Percentiles rank a stretch among this genome's conserved stretches.
Evolutionary conservation across 192 early-diverging fungal species (phyloP).

Genomic region (Phycomyces blakesleeanus): DNA sequence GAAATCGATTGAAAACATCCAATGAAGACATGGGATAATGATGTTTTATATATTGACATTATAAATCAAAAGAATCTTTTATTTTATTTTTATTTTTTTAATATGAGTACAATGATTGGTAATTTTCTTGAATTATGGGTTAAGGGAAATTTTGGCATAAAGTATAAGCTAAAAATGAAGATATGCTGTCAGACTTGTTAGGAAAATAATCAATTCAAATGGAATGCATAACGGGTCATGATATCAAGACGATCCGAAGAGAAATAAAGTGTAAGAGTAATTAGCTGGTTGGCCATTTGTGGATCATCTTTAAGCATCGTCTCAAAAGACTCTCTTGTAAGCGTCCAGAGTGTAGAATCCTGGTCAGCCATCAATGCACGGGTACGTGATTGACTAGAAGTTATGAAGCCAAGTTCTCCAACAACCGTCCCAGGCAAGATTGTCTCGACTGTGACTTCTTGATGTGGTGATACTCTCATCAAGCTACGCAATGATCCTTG

Average conservation of each 20-base stretch:
- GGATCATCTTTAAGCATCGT: constrained; percentile 68
- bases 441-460: constrained; percentile 58
- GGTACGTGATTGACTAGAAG: constrained; percentile 31
- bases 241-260: constrained; percentile 54
- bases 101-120: too few species aligned
- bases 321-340: constrained; percentile 63
- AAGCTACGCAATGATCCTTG: constrained; percentile 57
- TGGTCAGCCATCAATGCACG: constrained; percentile 59
- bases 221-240: constrained; percentile 40
- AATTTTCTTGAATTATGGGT: too few species aligned
- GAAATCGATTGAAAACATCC: too few species aligned
- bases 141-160: too few species aligned
- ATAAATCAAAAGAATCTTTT: too few species aligned
- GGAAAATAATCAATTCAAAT: constrained; percentile 21
- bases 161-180: too few species aligned
- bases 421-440: constrained; percentile 89
- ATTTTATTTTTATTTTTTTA: too few species aligned
- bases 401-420: constrained; percentile 84
- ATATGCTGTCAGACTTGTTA: not conserved
- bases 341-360: constrained; percentile 70
- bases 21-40: too few species aligned
- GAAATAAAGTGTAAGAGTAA: constrained; percentile 70
- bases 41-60: too few species aligned
- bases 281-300: constrained; percentile 68
- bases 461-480: constrained; percentile 1